Percentiles rank a stretch among this genome's conserved stretches.
Conservation (phyloP, 2,329 filamentous ascomycete species). For the Clarireedia monteithiana region DNA sequence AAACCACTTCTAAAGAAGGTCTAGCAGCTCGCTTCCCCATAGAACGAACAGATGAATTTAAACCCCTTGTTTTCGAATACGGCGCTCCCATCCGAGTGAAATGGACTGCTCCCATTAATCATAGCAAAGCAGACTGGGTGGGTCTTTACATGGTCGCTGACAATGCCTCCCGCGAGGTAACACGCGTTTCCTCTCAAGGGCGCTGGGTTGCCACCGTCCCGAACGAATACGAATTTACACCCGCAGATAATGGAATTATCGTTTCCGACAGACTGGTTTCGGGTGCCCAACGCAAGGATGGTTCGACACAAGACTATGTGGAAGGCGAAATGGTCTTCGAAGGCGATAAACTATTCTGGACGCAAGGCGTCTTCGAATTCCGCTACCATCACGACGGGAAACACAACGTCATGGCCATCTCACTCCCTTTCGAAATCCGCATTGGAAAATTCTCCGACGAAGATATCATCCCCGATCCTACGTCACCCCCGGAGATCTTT, state of each 20-base stretch:
- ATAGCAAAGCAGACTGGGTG: constrained; percentile 90
- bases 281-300: constrained; percentile 35
- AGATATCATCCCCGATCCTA: constrained; percentile 16
- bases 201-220: constrained; percentile 80
- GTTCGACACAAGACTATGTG: constrained; percentile 50
- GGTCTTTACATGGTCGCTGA: constrained; percentile 94
- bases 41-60: constrained; percentile 50
- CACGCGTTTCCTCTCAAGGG: constrained; percentile 76
- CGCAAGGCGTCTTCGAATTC: constrained; percentile 91
- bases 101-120: constrained; percentile 83
- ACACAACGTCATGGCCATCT: constrained; percentile 91
- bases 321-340: constrained; percentile 79
- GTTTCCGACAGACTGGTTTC: constrained; percentile 55
- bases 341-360: constrained; percentile 97
- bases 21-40: constrained; percentile 60
- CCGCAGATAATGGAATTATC: constrained; percentile 70
- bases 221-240: constrained; percentile 66
- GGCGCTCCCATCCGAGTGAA: constrained; percentile 82
- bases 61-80: constrained; percentile 77
- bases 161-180: constrained; percentile 77
- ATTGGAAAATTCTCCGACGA: constrained; percentile 58
- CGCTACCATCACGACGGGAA: constrained; percentile 91
- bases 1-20: constrained; percentile 63
- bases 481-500: constrained; percentile 47
- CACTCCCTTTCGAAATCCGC: constrained; percentile 83